Evolutionary conservation across 2,329 filamentous ascomycete genomes (phyloP).

Genomic region (Fusarium compactum): DNA sequence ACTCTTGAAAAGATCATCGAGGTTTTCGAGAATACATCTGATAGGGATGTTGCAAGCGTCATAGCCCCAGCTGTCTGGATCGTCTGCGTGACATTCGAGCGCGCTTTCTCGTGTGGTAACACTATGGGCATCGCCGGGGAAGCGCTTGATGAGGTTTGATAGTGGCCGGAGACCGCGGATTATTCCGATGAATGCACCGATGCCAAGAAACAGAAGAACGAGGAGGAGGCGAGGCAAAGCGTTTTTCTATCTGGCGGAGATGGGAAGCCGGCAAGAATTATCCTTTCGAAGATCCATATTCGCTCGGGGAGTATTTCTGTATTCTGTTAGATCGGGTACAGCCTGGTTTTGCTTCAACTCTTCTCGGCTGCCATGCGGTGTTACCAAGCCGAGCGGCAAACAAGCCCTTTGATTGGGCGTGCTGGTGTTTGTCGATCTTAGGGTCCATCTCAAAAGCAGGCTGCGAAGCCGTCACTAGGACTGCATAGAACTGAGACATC

Average conservation of each 20-base stretch:
- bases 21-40: not conserved
- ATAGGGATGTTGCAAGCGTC: not conserved
- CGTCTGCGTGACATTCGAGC: not conserved
- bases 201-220: not conserved
- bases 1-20: not conserved
- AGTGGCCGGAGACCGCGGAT: not conserved
- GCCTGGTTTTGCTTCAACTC: not conserved
- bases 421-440: no score
- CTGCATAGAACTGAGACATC: no score
- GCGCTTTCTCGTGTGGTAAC: accelerated
- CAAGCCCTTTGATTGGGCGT: not conserved
- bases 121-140: not conserved
- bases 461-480: no score
- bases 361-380: not conserved
- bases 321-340: not conserved
- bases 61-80: not conserved
- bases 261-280: no score
- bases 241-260: not conserved
- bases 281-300: no score
- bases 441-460: no score
- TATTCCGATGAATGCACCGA: not conserved
- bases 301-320: no score
- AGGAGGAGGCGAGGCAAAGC: not conserved
- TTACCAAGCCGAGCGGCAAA: not conserved
- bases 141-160: not conserved